These are phyloP conservation scores for Colletotrichum costaricense DNA, from an alignment of 2,329 filamentous ascomycete species.

Conservation along the genomic window DNA sequence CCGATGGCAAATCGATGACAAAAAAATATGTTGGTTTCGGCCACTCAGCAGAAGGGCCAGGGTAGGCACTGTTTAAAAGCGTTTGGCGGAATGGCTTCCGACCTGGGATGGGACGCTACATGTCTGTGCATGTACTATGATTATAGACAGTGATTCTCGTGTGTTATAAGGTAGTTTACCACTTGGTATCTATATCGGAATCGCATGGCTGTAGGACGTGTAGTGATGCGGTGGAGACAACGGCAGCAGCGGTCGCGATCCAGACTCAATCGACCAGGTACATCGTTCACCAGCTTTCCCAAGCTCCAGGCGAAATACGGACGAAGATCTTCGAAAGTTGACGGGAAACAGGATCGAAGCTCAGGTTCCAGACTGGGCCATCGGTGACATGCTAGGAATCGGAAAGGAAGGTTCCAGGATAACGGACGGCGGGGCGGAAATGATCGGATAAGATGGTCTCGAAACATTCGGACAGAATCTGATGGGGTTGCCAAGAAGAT, in stretches of 20 bases:
- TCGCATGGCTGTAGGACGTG: neutral
- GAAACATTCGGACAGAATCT: slow-evolving; percentile 13
- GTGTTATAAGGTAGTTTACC: neutral
- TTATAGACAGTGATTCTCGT: neutral
- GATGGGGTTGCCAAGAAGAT: slow-evolving; percentile 20
- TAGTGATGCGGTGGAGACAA: slow-evolving; percentile 10
- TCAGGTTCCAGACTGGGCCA: neutral
- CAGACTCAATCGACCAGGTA: slow-evolving; percentile 26
- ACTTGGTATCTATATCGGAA: slow-evolving; percentile 1
- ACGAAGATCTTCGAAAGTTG: slow-evolving; percentile 12
- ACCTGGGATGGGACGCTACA: neutral
- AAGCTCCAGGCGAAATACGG: slow-evolving; percentile 17
- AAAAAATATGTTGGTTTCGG: neutral
- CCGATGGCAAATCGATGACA: slow-evolving; percentile 22
- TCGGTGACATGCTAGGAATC: slow-evolving; percentile 19
- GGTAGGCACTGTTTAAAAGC: neutral
- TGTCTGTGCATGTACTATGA: neutral
- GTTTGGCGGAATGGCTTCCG: slow-evolving; percentile 16
- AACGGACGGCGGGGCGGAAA: slow-evolving; percentile 1
- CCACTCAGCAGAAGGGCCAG: slow-evolving; percentile 8
- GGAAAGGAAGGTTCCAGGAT: slow-evolving; percentile 4
- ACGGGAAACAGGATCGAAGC: neutral
- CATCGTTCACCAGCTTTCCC: slow-evolving; percentile 1
- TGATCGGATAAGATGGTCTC: slow-evolving; percentile 18
- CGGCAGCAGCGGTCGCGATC: slow-evolving; percentile 10